Base-by-base conservation (phyloP, 2,329 filamentous ascomycete species). In the Setomelanomma holmii region DNA sequence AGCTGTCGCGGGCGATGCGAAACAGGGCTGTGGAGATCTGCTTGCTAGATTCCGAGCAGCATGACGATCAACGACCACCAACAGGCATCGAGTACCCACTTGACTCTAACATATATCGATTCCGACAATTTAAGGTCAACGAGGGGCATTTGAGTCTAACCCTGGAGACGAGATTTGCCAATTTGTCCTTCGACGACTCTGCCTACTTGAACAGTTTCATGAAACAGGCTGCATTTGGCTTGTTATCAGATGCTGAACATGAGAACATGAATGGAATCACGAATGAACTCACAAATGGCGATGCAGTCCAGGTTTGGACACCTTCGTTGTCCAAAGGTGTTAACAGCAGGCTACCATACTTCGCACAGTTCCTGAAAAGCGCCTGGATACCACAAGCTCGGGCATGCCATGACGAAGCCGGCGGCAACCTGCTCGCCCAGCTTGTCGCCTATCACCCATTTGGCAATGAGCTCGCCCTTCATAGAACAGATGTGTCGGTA, bases 1-100 rank as follows among this genome's bases (percentile, higher is more conserved):
- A 99, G 73, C 81, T 99, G 7, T 99, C 95, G 3, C 85, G 95
- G 57, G 95, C 95, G 0, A 99, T 99, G 95, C 84, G 96, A 51
- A 99, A 99, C 75, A 86, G 95, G 72, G 92, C 92, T 42, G 83
- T 97, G 21, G 96, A 99, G 75, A 89, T 99, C 8, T 95, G 88
- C 66, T 80, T 99, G 2, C 51, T 75, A 1, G 56, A 69, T n/a
- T 17, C 56, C 6, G 57, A 60, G 5, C 51, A 58, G 6, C 20
- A 27, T 16, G 11, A 11, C 2, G 16, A 36, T 7, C 34, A 44
- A 17, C 19, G 17, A 5, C 16, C 8, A 19, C 2, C 20, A 12
- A 45, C 14, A 11, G 22, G 53, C 16, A 49, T 64, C 7, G 47
- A 64, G 14, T 76, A 76, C 49, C 60, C 68, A 3, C 62, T 76